These are phyloP conservation scores for Saccharomyces hybrid DNA, from an alignment of 1,139 yeast species.

Conservation along the genomic window DNA sequence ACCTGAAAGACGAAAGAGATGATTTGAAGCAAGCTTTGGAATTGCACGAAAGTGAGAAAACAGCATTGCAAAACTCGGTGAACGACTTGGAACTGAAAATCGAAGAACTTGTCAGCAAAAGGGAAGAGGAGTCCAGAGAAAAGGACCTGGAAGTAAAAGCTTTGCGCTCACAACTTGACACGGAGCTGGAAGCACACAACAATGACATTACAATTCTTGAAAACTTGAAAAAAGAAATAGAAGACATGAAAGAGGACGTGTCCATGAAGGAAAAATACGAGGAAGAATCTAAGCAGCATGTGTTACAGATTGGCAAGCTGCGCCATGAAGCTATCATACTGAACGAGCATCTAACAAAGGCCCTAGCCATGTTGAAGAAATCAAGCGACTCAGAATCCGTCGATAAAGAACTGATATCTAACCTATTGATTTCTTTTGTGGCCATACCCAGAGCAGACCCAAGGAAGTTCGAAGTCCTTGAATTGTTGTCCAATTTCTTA, in stretches of 20 bases:
- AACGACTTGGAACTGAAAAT: slow-evolving; percentile 21
- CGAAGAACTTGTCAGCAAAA: slow-evolving; percentile 10
- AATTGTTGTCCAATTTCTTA: slow-evolving; percentile 70
- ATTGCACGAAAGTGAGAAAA: slow-evolving; percentile 17
- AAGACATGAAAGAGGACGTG: slow-evolving; percentile 19
- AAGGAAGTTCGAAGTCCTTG: slow-evolving; percentile 86
- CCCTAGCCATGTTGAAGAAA: slow-evolving; percentile 72
- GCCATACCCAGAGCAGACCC: slow-evolving; percentile 89
- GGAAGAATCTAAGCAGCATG: slow-evolving; percentile 61
- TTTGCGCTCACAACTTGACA: slow-evolving; percentile 21
- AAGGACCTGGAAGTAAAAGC: slow-evolving; percentile 18
- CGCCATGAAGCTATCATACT: slow-evolving; percentile 93
- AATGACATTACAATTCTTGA: slow-evolving; percentile 11
- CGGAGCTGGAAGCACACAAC: slow-evolving; percentile 12
- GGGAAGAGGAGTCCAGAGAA: slow-evolving; percentile 11
- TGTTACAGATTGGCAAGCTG: slow-evolving; percentile 74
- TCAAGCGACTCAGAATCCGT: slow-evolving; percentile 67
- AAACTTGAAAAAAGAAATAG: slow-evolving; percentile 13
- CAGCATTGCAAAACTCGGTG: slow-evolving; percentile 21
- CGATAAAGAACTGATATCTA: slow-evolving; percentile 82
- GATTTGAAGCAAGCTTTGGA: slow-evolving; percentile 17
- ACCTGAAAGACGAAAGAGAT: slow-evolving; percentile 25
- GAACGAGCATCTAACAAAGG: slow-evolving; percentile 90
- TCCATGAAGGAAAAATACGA: slow-evolving; percentile 35
- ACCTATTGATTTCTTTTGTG: slow-evolving; percentile 75